Evolutionary conservation across 345 rosid genomes (phyloP), one percentile per base, ranked within the genome.

Genomic region (Hypericum perforatum): DNA sequence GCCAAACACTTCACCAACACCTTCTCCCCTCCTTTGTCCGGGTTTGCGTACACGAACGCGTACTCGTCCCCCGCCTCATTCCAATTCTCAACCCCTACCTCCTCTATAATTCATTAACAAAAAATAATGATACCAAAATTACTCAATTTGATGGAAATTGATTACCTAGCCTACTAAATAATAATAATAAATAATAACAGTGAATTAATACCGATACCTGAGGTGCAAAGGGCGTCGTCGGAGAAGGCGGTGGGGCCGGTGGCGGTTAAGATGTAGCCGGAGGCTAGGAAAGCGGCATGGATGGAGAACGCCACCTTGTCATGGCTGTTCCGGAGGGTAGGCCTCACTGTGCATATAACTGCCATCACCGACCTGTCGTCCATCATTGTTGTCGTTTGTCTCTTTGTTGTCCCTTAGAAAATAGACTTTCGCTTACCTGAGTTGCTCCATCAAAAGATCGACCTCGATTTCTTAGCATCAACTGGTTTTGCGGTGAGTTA

Each of bases 41-140:
- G 85, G 7, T 75, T 78, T 39, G 43, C 9, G 54, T 84, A 91
- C 7, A 91, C 82, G 49, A 91, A 91, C 14, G 80, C 87, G 52
- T 86, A 91, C 42, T 77, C 82, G 39, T 71, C 85, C 0, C 76
- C 80, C 0, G 70, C 41, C 11, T 82, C 78, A 53, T 86, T 91
- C 98, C 98, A 91, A 0, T 68, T 67, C 0, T 87, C 96, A 13
- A 79, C 66, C 32, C 95, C 95, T 42, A 84, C 89, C 67, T 81
- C 98, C 14, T 81, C 91, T 84, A 59, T n/a, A n/a, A n/a, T n/a
- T n/a, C n/a, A n/a, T n/a, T n/a, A n/a, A n/a, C n/a, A n/a, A n/a
- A n/a, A n/a, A n/a, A n/a, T n/a, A n/a, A n/a, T n/a, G n/a, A n/a
- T n/a, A n/a, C n/a, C n/a, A n/a, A n/a, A n/a, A n/a, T n/a, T n/a